These are phyloP conservation scores for Candida suzukii DNA, from an alignment of 805 yeast species.

Conservation along the genomic window DNA sequence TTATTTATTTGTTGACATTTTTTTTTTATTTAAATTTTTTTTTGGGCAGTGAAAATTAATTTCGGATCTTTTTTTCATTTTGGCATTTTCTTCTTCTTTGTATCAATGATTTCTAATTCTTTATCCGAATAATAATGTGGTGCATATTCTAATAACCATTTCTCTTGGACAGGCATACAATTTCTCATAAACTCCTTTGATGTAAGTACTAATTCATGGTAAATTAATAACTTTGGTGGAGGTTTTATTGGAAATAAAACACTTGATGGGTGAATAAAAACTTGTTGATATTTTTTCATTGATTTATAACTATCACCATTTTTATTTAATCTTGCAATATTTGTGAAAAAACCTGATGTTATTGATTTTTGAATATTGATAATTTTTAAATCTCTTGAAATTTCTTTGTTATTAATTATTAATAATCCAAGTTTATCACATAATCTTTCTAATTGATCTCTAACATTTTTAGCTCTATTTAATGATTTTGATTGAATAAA, in stretches of 20 bases:
- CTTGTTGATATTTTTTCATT: constrained; percentile 61
- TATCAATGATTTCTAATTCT: constrained; percentile 6
- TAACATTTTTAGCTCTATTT: constrained; percentile 58
- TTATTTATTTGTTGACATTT: no score
- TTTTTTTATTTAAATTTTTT: no score
- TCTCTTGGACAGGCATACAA: constrained; percentile 64
- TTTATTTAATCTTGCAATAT: constrained; percentile 51
- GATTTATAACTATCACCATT: constrained; percentile 67
- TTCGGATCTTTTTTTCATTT: no score
- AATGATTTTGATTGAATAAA: constrained; percentile 72
- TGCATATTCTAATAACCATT: constrained; percentile 70
- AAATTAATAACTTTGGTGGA: constrained; percentile 67
- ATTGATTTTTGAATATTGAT: constrained; percentile 44
- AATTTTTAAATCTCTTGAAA: constrained; percentile 18
- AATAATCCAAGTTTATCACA: constrained; percentile 49
- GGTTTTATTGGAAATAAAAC: constrained; percentile 58
- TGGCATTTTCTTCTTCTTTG: neutral
- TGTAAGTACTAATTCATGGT: constrained; percentile 79
- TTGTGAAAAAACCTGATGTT: constrained; percentile 63
- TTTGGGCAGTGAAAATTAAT: no score
- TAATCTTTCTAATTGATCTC: constrained; percentile 59
- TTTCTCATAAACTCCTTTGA: constrained; percentile 85
- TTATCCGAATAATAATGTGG: constrained; percentile 40
- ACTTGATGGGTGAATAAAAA: constrained; percentile 82
- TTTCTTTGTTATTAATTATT: constrained; percentile 19